These are phyloP conservation scores for Syzygium jambos DNA, from an alignment of 345 rosid species.

Conservation along the genomic window DNA sequence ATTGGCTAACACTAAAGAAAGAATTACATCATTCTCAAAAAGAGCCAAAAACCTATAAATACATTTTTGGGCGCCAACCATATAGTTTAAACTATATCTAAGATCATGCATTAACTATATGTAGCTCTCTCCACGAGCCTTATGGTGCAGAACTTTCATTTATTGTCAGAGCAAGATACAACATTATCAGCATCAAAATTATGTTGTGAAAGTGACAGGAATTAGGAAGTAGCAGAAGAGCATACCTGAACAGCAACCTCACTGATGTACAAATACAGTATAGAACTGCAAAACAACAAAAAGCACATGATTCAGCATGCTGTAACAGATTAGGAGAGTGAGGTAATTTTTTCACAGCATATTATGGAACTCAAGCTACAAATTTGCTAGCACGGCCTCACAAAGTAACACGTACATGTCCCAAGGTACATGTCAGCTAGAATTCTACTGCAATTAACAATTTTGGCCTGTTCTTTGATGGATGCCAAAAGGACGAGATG, in stretches of 20 bases:
- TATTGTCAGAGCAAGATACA: not conserved
- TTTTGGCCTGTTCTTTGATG: not conserved
- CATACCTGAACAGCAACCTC: constrained; percentile 89
- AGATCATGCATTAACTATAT: not conserved
- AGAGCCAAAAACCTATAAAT: not conserved
- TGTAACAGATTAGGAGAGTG: not conserved
- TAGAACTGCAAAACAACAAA: constrained; percentile 44
- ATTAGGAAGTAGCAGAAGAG: not conserved
- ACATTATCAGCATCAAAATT: not conserved
- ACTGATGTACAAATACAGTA: constrained; percentile 64
- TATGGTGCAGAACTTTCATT: not conserved
- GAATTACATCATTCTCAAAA: not conserved
- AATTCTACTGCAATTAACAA: not conserved
- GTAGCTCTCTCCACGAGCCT: not conserved
- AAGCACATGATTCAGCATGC: constrained; percentile 12
- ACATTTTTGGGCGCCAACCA: not conserved
- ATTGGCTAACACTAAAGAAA: not conserved
- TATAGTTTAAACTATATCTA: not conserved
- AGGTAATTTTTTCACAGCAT: not conserved
- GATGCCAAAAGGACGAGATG: not conserved
- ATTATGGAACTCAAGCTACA: not conserved
- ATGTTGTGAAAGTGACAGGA: not conserved
- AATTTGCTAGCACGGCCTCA: not conserved
- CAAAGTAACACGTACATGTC: not conserved
- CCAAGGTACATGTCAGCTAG: not conserved